phyloP scores from a whole-genome alignment of 768 basidiomycete species.

The Cystofilobasidium capitatum region DNA sequence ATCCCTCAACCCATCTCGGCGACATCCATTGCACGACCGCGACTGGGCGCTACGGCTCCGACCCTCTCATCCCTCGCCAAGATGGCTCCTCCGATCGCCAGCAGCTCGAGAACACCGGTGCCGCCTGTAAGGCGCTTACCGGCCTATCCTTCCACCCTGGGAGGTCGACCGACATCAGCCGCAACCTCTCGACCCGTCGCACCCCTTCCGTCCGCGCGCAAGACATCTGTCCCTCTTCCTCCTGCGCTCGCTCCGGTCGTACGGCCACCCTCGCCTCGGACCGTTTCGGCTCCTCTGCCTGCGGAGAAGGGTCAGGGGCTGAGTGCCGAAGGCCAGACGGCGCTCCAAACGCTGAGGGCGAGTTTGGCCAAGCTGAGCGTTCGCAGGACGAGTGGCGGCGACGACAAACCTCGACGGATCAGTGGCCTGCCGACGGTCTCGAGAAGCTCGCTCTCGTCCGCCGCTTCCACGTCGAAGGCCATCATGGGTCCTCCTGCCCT shows the following conservation, averaged over 20 bases:
- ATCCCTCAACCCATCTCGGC: neutral
- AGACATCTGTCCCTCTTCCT: conserved; percentile 11
- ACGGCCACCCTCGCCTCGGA: conserved; percentile 3
- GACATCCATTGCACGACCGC: neutral
- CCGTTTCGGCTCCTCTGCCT: conserved; percentile 8
- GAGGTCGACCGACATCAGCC: neutral
- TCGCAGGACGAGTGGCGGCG: neutral
- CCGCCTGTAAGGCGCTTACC: conserved; percentile 6
- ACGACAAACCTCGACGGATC: neutral
- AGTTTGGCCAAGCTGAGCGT: conserved; percentile 25
- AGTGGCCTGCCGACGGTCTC: neutral
- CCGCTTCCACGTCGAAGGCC: neutral
- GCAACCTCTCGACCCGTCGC: neutral
- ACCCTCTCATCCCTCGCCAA: neutral
- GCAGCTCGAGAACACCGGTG: no score
- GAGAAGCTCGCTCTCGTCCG: neutral
- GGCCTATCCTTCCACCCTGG: conserved; percentile 10
- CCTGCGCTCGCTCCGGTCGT: neutral
- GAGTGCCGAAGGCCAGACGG: conserved; percentile 5
- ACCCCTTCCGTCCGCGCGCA: conserved; percentile 1
- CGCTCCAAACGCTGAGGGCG: conserved; percentile 15
- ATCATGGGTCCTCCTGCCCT: neutral
- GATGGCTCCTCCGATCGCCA: neutral
- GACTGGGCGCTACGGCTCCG: neutral
- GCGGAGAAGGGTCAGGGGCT: neutral